Base-by-base conservation (phyloP, 805 yeast genomes). In the Candida montana region DNA sequence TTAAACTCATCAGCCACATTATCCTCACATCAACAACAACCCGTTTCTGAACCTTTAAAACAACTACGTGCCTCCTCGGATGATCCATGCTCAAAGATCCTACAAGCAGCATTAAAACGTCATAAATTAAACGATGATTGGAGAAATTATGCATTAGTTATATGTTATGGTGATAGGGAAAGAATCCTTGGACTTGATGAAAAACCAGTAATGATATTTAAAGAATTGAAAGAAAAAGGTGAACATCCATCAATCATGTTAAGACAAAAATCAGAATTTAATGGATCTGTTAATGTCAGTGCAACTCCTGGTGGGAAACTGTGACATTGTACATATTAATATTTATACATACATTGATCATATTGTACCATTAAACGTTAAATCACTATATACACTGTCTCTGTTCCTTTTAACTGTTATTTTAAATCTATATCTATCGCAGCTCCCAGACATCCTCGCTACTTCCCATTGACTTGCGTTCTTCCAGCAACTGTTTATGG, bases 241-340 rank as follows among this genome's bases (percentile, higher is more conserved):
- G 72, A 82, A 50, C 86, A 83, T 56, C 97, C 98, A 1, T 85
- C 93, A 2, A 88, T 90, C 45, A 90, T 90, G 96, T 71, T 90
- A 33, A 68, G 98, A 51, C 93, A 87, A 51, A 73, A 83, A 38
- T 95, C 89, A 29, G 82, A 74, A 38, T 61, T 59, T 41, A 65
- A 61, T 31, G 47, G 42, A 3, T 58, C 52, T 28, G 41, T 35
- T 5, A 52, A 47, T 17, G 50, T 35, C 7, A 52, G 48, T 17
- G 50, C 47, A n/a, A 68, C 72, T 0, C 73, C 74, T 2, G 74
- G 74, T 13, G 74, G 74, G 21, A 57, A 68, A 42, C 46, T 68
- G 33, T 68, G 50, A 39, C 18, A 12, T 6, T n/a, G n/a, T n/a
- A n/a, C n/a, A n/a, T n/a, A n/a, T n/a, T n/a, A n/a, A n/a, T n/a